Percentiles rank a stretch among this genome's conserved stretches.
Evolutionary conservation across 179 eudicot species (phyloP).

Genomic region (Beta corolliflora): DNA sequence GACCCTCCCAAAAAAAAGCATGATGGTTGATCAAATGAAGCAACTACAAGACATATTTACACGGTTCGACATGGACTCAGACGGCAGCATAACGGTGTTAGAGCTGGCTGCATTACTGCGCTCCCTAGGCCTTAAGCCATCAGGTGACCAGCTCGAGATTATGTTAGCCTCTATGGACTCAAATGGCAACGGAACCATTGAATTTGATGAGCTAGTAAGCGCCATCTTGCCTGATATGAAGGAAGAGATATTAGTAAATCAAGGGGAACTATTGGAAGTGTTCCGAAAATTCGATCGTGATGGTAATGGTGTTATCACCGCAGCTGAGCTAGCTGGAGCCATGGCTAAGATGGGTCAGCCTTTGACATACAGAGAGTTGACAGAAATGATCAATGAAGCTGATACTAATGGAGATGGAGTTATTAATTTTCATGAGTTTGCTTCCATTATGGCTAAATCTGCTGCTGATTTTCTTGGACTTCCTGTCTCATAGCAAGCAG

Average conservation of each 20-base stretch:
- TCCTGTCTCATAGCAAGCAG: conserved; percentile 23
- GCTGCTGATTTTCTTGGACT: conserved; percentile 65
- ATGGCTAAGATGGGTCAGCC: conserved; percentile 96
- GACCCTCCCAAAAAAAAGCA: background rate
- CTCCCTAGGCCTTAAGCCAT: conserved; percentile 76
- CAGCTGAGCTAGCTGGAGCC: conserved; percentile 83
- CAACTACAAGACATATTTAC: conserved; percentile 63
- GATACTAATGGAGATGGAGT: conserved; percentile 64
- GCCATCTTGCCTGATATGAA: conserved; percentile 66
- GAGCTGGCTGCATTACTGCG: conserved; percentile 84
- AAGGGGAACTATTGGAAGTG: conserved; percentile 63
- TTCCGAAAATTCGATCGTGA: conserved; percentile 73
- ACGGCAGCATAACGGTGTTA: conserved; percentile 78
- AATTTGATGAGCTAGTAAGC: conserved; percentile 63
- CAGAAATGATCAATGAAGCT: conserved; percentile 58
- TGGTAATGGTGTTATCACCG: conserved; percentile 83
- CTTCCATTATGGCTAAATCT: conserved; percentile 72
- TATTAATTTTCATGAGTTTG: conserved; percentile 49
- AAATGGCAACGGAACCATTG: conserved; percentile 73
- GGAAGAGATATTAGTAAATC: conserved; percentile 56
- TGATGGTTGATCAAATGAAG: conserved; percentile 42
- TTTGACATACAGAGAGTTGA: conserved; percentile 66
- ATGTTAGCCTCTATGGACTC: conserved; percentile 63
- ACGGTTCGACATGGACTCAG: conserved; percentile 82
- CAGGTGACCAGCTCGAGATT: conserved; percentile 67